Conservation (phyloP, 2,329 filamentous ascomycete species). For the Lachnellula arida region DNA sequence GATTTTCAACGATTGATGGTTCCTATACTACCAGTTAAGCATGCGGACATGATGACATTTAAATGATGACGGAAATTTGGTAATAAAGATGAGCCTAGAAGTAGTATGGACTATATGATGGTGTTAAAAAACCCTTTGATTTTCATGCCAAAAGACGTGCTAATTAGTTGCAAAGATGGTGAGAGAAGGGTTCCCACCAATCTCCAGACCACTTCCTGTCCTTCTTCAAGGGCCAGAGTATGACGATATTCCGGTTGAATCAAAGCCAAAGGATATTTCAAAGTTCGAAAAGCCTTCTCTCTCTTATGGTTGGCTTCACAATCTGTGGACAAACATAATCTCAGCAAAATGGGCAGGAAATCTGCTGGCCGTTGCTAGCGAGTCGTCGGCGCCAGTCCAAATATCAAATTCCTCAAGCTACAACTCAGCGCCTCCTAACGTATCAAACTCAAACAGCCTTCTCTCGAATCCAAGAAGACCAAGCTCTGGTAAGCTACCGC, state of each 20-base stretch:
- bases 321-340: background rate
- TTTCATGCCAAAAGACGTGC: too few species aligned
- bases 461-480: background rate
- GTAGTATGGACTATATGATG: too few species aligned
- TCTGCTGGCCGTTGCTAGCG: background rate
- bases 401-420: background rate
- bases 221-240: background rate
- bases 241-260: background rate
- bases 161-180: background rate
- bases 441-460: background rate
- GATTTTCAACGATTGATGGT: too few species aligned
- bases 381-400: background rate
- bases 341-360: conserved; percentile 1
- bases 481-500: background rate
- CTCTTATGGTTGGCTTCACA: background rate
- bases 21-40: too few species aligned
- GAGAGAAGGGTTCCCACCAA: background rate
- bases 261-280: background rate
- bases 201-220: conserved; percentile 1
- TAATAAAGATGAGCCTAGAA: too few species aligned
- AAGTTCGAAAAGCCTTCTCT: background rate
- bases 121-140: too few species aligned
- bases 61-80: too few species aligned
- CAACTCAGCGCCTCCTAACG: background rate
- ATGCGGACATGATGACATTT: too few species aligned